Evolutionary conservation across 2,329 filamentous ascomycete genomes (phyloP), one percentile per base, ranked within the genome.

Genomic region (Curvularia verruculosa): DNA sequence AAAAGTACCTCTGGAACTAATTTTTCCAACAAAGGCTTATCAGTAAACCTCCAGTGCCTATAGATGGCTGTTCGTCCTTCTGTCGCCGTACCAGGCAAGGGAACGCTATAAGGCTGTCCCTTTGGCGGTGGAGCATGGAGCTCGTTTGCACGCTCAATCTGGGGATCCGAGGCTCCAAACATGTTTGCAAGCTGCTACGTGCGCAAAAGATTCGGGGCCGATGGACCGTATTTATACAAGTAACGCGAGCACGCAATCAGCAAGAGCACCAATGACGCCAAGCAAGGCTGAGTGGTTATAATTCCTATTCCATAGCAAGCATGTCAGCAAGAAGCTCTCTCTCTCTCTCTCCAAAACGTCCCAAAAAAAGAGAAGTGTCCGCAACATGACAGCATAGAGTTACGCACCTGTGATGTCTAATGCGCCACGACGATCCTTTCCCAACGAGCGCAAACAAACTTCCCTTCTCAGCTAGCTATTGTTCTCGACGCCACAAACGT

Each of bases 11-110:
- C 72, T 18, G 92, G 89, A 72, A 95, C 89, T 50, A 76, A 46
- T 23, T 49, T 67, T 26, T 68, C 67, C 23, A 75, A 54, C 41
- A 74, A 39, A 54, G 96, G 82, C 57, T 85, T 85, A 77, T 96
- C 88, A 56, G 84, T 83, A 71, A 89, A 88, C 63, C 85, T 85
- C 86, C 89, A 96, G 77, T 96, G 89, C 60, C 95, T 87, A 79
- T 98, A 98, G 62, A 96, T 79, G 45, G 86, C 80, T 48, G 84
- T 89, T 65, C 92, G 88, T 58, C 88, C 90, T 47, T 90, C 87
- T 59, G 83, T 81, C 77, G 90, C 86, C 45, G 89, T 88, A 60
- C 90, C 90, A 0, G 92, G 89, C 19, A 99, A 69, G 12, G 91
- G 81, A 13, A 96, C 81, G 44, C 89, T 90, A 74, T 95, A 95